A percentile compares a stretch with the other conserved stretches of the same genome.
These are phyloP conservation scores for Oryza punctata DNA, from an alignment of 176 grass and related monocot genomes.

Conservation along the genomic window DNA sequence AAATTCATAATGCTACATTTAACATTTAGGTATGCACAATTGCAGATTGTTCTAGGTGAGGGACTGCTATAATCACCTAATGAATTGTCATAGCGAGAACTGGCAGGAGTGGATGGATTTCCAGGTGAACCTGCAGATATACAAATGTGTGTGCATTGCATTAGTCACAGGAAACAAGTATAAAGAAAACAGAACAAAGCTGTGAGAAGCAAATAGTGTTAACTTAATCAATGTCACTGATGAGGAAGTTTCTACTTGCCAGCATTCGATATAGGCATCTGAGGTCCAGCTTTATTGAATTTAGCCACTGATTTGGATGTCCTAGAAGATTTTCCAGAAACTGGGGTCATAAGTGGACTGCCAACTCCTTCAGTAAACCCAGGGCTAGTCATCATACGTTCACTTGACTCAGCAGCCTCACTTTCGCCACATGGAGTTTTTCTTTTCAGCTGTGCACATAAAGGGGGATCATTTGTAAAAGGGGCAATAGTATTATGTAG, in stretches of 20 bases:
- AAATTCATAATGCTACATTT: neutral
- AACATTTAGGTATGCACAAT: conserved; percentile 13
- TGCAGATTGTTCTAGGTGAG: conserved; percentile 29
- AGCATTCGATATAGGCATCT: conserved; percentile 64
- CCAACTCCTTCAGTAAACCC: conserved; percentile 52
- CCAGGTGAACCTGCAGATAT: conserved; percentile 57
- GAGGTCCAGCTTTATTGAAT: conserved; percentile 51
- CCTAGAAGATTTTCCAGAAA: conserved; percentile 60
- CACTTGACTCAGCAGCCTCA: conserved; percentile 51
- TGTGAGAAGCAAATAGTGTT: conserved; percentile 23
- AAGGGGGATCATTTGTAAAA: neutral
- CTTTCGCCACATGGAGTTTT: conserved; percentile 60
- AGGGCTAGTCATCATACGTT: conserved; percentile 50
- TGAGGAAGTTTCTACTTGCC: conserved; percentile 55
- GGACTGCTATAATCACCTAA: conserved; percentile 60
- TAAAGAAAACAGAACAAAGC: neutral
- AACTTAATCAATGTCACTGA: conserved; percentile 20
- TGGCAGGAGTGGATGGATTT: conserved; percentile 71
- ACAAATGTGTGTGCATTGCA: conserved; percentile 29
- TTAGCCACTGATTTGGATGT: conserved; percentile 60
- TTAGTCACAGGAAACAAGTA: conserved; percentile 2
- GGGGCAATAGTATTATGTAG: conserved; percentile 11
- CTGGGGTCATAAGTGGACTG: conserved; percentile 53
- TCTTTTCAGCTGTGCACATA: conserved; percentile 56
- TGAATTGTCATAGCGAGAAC: conserved; percentile 75